Base-by-base conservation (phyloP, 2,329 filamentous ascomycete genomes). In the Phoma sp. region DNA sequence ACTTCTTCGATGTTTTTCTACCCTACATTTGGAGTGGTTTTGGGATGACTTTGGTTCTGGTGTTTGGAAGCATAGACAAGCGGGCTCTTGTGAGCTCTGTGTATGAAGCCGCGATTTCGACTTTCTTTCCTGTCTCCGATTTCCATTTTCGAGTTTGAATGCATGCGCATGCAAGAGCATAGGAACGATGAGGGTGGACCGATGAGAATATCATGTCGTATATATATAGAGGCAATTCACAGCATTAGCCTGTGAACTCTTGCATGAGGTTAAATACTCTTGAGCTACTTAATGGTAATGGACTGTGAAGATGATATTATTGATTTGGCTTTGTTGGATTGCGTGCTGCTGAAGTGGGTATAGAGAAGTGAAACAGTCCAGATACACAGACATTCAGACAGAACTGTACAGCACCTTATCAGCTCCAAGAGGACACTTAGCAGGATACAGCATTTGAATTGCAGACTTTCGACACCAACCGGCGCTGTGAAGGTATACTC, bases 221-320 rank as follows among this genome's bases (percentile, higher is more conserved):
- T 56, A 66, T 59, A 70, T 57, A 72, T 67, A 70, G 65, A 71
- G 32, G 13, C 7, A 33, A 11, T 48, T 61, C 47, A 61, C 64
- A 61, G 62, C 59, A 40, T 37, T 50, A 27, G 54, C 55, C 48
- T 57, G 52, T 57, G 55, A 52, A 60, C 25, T 45, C 45, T 58
- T 61, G 62, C 58, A 65, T 52, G 57, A 56, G 41, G 36, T 7
- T 55, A 62, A 41, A 64, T 62, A 62, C 58, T 57, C 48, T 58
- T 58, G 59, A 70, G 60, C 65, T 69, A 72, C 59, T 61, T 71
- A 72, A 73, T 71, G 57, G 59, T 72, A 72, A 72, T 72, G 56
- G 41, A 53, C 47, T 55, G 40, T 54, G 41, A 55, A 22, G 37
- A 30, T 18, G 27, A 29, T 9, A 29, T 29, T 9, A 6, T 29